Evolutionary conservation across 1,284 basidiomycete species (phyloP), one percentile per base, ranked within the genome.

Genomic region (Entoloma clypeatum): DNA sequence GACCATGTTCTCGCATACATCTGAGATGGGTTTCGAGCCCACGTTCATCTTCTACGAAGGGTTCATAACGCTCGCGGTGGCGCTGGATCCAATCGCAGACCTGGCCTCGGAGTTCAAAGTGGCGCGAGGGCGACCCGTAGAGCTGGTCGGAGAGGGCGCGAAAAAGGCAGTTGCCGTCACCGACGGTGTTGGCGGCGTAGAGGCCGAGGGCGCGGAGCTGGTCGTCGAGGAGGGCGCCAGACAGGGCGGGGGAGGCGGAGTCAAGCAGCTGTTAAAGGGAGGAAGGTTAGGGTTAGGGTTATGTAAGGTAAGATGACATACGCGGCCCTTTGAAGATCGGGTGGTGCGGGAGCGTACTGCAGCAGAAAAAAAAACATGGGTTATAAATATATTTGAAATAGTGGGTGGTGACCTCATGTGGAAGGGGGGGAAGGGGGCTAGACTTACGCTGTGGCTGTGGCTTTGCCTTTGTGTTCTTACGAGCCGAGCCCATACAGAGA

Each of bases 41-140:
- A 37, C 86, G 71, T 53, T 89, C 89, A 54, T 90, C 87, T 58
- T 95, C 92, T 26, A 93, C 87, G 58, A 95, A 95, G 4, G 86
- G 86, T 44, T 81, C 86, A 59, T 92, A 95, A 19, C 83, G 75
- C 32, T 79, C 71, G 34, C 79, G 74, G 58, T 91, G 75, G 4
- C 60, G 55, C 36, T 76, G 79, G 38, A 94, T 84, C 77, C 87
- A 92, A 54, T 88, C 80, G 61, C 91, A 94, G 33, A 92, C 77
- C 37, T 86, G 79, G 45, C 75, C 65, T 10, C 92, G 74, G 16
- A 95, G 71, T 43, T 77, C 72, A 22, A 72, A 63, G 54, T 95
- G 91, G 44, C 76, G 69, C 19, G 77, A 72, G 7, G 84, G 79
- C 2, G 81, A 74, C 43, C 92, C 92, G 55, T 86, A 82, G 19